Base-by-base conservation (phyloP, 305 asterid genomes). In the Andrographis paniculata region DNA sequence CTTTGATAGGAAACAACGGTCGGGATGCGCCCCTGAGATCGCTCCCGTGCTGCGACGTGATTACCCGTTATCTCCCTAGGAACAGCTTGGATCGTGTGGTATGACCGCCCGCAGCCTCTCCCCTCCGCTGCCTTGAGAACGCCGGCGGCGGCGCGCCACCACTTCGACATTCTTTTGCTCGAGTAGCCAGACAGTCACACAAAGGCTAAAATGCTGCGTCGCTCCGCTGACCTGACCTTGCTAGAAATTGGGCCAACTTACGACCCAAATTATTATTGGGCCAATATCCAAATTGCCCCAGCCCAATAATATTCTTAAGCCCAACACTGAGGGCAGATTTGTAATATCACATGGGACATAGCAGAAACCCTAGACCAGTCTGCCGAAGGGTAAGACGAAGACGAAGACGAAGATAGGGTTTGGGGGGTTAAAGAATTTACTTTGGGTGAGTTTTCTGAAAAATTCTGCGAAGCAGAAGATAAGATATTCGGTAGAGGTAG, bases 1-100 rank as follows among this genome's bases (percentile, higher is more conserved):
- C 39, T 72, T 63, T 77, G 94, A 58, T 87, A 71, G 70, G 85
- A 85, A 28, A 89, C 89, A 6, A 89, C 76, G 16, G 87, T 78
- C 6, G 97, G 95, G 65, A 89, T 80, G 48, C 93, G 95, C 28
- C 97, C 95, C 58, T 77, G 94, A 27, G 75, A 71, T 45, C 97
- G 78, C 33, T 89, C 94, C 12, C 82, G 77, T 23, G 51, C 61
- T 59, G 97, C 68, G 58, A 82, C 62, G 52, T 94, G 66, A 61
- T 59, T 64, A 22, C 97, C 97, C 14, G 74, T 64, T 20, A 69
- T 55, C 52, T 87, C 95, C 40, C 97, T 73, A 6, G 95, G 94
- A 18, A 78, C 68, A 45, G 95, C 95, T 72, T 87, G 93, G 42
- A 87, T 84, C 31, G 97, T 87, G 56, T 83, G 88, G 60, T 52